Conservation (phyloP, 768 basidiomycete genomes). For the Pilatotrama ljubarskyi region DNA sequence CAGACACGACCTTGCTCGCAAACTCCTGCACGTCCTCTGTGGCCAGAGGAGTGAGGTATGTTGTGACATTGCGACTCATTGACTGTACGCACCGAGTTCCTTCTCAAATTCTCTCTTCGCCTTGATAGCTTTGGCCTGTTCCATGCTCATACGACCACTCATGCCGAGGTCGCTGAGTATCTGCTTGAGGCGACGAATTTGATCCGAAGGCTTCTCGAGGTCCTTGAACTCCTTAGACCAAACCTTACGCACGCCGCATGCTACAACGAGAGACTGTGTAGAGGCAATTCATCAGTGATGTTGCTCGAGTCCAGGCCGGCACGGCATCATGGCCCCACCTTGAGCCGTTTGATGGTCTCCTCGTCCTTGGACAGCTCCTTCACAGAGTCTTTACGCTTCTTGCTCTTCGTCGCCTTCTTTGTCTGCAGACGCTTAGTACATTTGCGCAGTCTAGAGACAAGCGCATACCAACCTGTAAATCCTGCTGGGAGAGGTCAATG, state of each 20-base stretch:
- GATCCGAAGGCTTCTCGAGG: constrained; percentile 54
- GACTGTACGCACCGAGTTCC: constrained; percentile 61
- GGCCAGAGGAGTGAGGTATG: neutral
- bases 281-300: too few relatives aligned
- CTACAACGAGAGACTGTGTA: constrained; percentile 61
- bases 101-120: constrained; percentile 72
- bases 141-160: constrained; percentile 73
- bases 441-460: neutral
- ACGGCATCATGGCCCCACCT: constrained; percentile 47
- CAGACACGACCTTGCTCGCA: constrained; percentile 48
- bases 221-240: constrained; percentile 77
- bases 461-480: neutral
- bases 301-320: too few relatives aligned
- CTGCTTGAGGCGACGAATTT: constrained; percentile 63
- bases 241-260: constrained; percentile 75
- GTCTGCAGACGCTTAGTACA: neutral
- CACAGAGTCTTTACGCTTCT: constrained; percentile 29
- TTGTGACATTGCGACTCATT: neutral
- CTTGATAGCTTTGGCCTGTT: constrained; percentile 77
- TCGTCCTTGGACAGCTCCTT: constrained; percentile 57
- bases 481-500: neutral
- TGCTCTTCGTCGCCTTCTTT: constrained; percentile 30
- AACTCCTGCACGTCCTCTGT: constrained; percentile 79
- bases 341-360: constrained; percentile 71
- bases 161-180: constrained; percentile 77